A percentile compares a stretch with the other conserved stretches of the same genome.
phyloP scores from a whole-genome alignment of 805 yeast species.

The Cyberlindnera mycetangii region DNA sequence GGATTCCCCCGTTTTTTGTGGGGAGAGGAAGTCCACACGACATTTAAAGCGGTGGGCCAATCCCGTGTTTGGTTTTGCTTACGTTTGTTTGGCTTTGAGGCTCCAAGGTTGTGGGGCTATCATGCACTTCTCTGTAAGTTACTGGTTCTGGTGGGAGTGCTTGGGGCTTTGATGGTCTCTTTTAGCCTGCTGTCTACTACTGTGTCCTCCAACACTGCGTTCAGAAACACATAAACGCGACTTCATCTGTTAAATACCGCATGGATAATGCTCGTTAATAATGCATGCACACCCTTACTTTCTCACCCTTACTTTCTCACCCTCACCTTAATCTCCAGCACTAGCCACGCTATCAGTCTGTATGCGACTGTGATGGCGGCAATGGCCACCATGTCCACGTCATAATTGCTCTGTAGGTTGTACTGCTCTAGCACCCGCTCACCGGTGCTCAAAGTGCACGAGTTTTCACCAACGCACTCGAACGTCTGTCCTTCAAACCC shows the following conservation, averaged over 20 bases:
- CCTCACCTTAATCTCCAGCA: constrained; percentile 12
- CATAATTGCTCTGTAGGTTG: constrained; percentile 31
- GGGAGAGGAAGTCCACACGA: not conserved
- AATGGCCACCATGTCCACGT: constrained; percentile 15
- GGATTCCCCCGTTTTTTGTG: not conserved
- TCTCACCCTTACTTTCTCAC: not conserved
- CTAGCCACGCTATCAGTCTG: constrained; percentile 15
- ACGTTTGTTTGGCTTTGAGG: no score
- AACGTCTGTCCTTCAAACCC: constrained; percentile 52
- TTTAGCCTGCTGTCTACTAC: no score
- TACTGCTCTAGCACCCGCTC: constrained; percentile 53
- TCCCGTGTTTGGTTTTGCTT: not conserved
- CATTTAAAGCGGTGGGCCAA: not conserved
- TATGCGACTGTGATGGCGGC: constrained; percentile 18
- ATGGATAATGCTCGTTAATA: no score
- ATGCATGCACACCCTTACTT: no score
- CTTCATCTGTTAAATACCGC: no score
- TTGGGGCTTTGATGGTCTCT: no score
- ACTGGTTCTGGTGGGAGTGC: no score
- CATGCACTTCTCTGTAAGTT: no score
- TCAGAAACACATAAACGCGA: no score
- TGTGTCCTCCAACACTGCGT: no score
- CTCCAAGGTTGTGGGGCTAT: no score
- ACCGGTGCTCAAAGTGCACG: constrained; percentile 53
- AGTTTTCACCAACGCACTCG: constrained; percentile 45